Evolutionary conservation across 345 rosid species (phyloP).

Genomic region (Odontarrhena argentea): DNA sequence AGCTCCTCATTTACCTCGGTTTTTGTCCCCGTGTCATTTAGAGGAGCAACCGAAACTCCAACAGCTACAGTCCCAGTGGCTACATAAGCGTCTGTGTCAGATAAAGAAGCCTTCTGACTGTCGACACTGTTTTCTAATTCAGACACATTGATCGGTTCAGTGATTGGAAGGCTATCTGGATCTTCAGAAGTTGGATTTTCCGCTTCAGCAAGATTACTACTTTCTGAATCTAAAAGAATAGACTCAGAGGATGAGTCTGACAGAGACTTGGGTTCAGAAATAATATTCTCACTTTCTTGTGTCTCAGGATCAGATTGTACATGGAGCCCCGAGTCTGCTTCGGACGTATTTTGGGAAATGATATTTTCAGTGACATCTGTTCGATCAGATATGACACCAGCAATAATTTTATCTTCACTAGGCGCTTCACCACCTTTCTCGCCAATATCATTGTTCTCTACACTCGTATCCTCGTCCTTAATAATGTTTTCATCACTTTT

Average conservation of each 20-base stretch:
- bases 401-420: slow-evolving; percentile 40
- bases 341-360: slow-evolving; percentile 41
- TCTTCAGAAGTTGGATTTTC: slow-evolving; percentile 43
- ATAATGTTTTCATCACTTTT: slow-evolving; percentile 37
- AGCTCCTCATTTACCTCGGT: slow-evolving; percentile 42
- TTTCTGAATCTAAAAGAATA: slow-evolving; percentile 39
- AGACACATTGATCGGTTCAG: slow-evolving; percentile 41
- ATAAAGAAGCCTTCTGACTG: slow-evolving; percentile 42
- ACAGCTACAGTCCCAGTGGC: slow-evolving; percentile 39
- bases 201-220: slow-evolving; percentile 37
- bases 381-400: slow-evolving; percentile 36
- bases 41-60: slow-evolving; percentile 42
- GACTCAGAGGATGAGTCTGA: slow-evolving; percentile 46
- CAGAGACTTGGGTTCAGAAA: slow-evolving; percentile 38
- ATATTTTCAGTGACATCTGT: slow-evolving; percentile 37
- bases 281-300: slow-evolving; percentile 19
- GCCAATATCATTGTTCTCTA: slow-evolving; percentile 43
- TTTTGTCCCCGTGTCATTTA: slow-evolving; percentile 34
- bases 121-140: slow-evolving; percentile 34
- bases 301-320: slow-evolving; percentile 40
- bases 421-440: slow-evolving; percentile 43
- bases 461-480: slow-evolving; percentile 37
- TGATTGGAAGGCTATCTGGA: slow-evolving; percentile 37
- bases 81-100: slow-evolving; percentile 32
- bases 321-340: slow-evolving; percentile 42